phyloP scores from a whole-genome alignment of 2,329 filamentous ascomycete species.

The Colletotrichum lini region DNA sequence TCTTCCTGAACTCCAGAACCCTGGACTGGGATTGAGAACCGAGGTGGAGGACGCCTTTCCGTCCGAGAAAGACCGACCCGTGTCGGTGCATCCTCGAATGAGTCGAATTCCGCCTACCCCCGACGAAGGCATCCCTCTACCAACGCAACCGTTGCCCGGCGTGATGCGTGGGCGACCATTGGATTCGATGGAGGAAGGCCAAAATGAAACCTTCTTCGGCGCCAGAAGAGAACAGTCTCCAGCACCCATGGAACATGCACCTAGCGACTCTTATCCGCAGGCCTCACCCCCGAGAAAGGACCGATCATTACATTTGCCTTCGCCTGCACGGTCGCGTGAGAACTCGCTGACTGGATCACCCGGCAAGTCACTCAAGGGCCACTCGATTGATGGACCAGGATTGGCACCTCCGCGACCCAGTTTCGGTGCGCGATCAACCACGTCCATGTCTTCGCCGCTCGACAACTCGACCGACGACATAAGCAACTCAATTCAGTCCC shows the following conservation, averaged over 20 bases:
- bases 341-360: constrained; percentile 58
- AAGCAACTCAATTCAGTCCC: constrained; percentile 70
- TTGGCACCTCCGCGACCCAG: constrained; percentile 66
- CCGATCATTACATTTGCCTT: constrained; percentile 53
- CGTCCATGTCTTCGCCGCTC: constrained; percentile 73
- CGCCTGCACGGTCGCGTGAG: constrained; percentile 49
- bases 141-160: constrained; percentile 58
- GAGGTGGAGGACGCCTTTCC: constrained; percentile 70
- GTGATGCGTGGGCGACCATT: constrained; percentile 57
- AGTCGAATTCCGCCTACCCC: constrained; percentile 72
- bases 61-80: constrained; percentile 67
- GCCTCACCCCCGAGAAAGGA: constrained; percentile 50
- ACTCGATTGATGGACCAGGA: constrained; percentile 65
- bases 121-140: constrained; percentile 62
- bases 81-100: constrained; percentile 82
- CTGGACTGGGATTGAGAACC: constrained; percentile 65
- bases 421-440: constrained; percentile 69
- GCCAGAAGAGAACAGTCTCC: constrained; percentile 72
- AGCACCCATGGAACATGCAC: constrained; percentile 61
- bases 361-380: constrained; percentile 59
- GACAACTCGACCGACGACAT: constrained; percentile 82
- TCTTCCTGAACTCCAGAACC: constrained; percentile 45
- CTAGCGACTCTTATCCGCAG: constrained; percentile 43
- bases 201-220: constrained; percentile 63
- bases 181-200: constrained; percentile 44